Evolutionary conservation across 495 filamentous ascomycete species (phyloP), one percentile per base, ranked within the genome.

Genomic region (Penicillium steckii): DNA sequence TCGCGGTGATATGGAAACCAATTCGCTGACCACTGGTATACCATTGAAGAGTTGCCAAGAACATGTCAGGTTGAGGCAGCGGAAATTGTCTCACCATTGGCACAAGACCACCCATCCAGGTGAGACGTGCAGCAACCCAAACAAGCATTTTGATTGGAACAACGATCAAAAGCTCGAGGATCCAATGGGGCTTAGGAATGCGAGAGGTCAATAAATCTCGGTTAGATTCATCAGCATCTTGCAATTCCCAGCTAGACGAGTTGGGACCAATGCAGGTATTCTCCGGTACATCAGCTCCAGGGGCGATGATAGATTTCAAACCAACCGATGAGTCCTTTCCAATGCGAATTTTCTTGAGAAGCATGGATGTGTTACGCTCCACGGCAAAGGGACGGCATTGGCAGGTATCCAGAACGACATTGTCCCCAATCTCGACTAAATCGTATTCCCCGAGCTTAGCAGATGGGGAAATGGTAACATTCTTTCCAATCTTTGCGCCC

Each of bases 351-450:
- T 57, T 62, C 7, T 64, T 71, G 8, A 78, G 57, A 23, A 72
- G 73, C 74, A 78, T 77, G 6, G 67, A 68, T 3, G 74, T 75
- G 56, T 78, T 75, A 37, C 57, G 48, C 54, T 78, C 74, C n/a
- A 59, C 72, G 9, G 64, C 72, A 44, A 78, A 77, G 0, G 74
- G 74, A 18, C 74, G 71, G 21, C 62, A 61, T 24, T 64, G 67
- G 46, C 64, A 74, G 6, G 55, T 52, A 35, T 70, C 68, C 9
- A 78, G 54, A 7, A 53, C 48, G 8, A 72, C 71, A 21, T 65
- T 58, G 47, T 76, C 72, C 13, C 70, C 68, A 26, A 78, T 70
- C 21, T 68, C 62, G 3, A 78, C 35, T 4, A 78, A 66, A 55
- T 78, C 75, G 55, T 68, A 74, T 48, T 78, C 75, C n/a, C 75